These are phyloP conservation scores for Alternaria postmessia DNA, from an alignment of 2,329 filamentous ascomycete species.

Conservation along the genomic window DNA sequence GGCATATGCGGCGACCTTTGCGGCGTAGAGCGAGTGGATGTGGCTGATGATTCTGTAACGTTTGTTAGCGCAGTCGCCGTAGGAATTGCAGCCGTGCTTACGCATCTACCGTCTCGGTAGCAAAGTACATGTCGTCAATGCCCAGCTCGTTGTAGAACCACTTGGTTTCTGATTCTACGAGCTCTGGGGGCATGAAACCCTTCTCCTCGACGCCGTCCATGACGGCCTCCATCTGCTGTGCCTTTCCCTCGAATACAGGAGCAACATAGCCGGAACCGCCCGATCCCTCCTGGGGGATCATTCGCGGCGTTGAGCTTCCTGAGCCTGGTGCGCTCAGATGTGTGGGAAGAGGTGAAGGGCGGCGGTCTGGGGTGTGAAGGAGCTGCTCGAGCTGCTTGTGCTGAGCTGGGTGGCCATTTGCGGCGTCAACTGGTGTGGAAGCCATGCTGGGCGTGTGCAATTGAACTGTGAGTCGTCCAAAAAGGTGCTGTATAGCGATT, in stretches of 20 bases:
- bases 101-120: slow-evolving; percentile 83
- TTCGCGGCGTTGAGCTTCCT: slow-evolving; percentile 65
- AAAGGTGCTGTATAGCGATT: slow-evolving; percentile 10
- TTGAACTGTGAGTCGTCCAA: not conserved
- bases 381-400: slow-evolving; percentile 68
- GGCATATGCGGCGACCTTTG: slow-evolving; percentile 92
- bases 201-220: slow-evolving; percentile 80
- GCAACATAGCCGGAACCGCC: slow-evolving; percentile 90
- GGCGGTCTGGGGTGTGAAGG: slow-evolving; percentile 63
- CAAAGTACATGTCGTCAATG: slow-evolving; percentile 98
- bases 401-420: slow-evolving; percentile 37
- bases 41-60: slow-evolving; percentile 76
- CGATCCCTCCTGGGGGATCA: slow-evolving; percentile 81
- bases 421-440: slow-evolving; percentile 44
- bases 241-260: slow-evolving; percentile 91
- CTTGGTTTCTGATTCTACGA: slow-evolving; percentile 83
- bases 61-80: slow-evolving; percentile 20
- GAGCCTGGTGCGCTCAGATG: slow-evolving; percentile 76
- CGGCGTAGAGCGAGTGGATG: slow-evolving; percentile 94
- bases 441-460: slow-evolving; percentile 35
- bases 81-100: slow-evolving; percentile 28
- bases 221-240: slow-evolving; percentile 86
- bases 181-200: slow-evolving; percentile 84
- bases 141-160: slow-evolving; percentile 99
- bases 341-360: slow-evolving; percentile 87